phyloP scores from a whole-genome alignment of 495 filamentous ascomycete genomes.

The Trichoderma orchidacearum region DNA sequence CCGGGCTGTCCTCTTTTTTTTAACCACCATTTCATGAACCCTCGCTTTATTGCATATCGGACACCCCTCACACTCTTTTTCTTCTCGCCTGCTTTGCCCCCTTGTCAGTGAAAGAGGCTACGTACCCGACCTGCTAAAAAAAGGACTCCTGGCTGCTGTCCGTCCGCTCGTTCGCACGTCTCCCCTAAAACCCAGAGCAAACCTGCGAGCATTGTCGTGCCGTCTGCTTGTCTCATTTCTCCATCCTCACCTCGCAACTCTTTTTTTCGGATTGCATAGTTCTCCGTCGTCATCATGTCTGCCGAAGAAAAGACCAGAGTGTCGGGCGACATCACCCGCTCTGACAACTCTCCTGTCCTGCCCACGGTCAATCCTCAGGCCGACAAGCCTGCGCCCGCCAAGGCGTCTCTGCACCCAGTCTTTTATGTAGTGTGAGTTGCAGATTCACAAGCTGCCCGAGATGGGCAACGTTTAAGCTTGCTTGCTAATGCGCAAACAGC shows the following conservation, averaged over 20 bases:
- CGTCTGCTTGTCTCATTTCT: neutral
- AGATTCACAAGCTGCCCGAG: neutral
- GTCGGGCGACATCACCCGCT: conserved; percentile 56
- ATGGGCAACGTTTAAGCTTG: neutral
- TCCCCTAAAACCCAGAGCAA: neutral
- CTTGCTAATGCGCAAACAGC: conserved; percentile 29
- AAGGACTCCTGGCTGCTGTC: conserved; percentile 2
- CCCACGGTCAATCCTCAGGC: conserved; percentile 62
- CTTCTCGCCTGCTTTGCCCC: neutral
- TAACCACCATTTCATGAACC: neutral
- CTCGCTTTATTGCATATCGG: conserved; percentile 2
- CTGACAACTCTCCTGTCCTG: conserved; percentile 47
- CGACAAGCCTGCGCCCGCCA: conserved; percentile 52
- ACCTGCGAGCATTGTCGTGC: neutral
- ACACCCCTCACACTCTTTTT: neutral
- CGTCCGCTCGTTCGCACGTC: conserved; percentile 5
- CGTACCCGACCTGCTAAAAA: neutral
- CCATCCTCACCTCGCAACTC: neutral
- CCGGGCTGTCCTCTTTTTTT: neutral
- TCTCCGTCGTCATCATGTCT: conserved; percentile 12
- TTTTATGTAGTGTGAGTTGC: conserved; percentile 74
- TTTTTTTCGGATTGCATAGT: neutral
- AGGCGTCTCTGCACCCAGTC: conserved; percentile 61
- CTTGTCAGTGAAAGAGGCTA: neutral
- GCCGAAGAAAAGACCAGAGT: conserved; percentile 67